Conservation (phyloP, 495 filamentous ascomycete genomes). For the Peziza echinospora region DNA sequence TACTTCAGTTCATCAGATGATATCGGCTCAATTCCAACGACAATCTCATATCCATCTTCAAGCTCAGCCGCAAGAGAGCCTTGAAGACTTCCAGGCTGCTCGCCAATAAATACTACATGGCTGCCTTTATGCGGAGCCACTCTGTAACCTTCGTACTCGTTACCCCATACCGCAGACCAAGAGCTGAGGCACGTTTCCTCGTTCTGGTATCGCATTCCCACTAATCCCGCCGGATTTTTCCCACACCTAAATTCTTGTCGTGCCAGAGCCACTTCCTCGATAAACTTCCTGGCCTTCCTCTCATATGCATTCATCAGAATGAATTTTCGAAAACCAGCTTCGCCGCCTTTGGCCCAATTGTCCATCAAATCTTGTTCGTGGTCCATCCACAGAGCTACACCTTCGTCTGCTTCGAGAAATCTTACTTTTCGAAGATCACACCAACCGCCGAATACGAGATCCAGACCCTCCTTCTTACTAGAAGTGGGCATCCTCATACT, state of each 20-base stretch:
- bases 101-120: constrained; percentile 14
- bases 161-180: constrained; percentile 18
- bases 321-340: constrained; percentile 35
- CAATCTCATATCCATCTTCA: constrained; percentile 46
- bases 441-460: constrained; percentile 54
- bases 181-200: constrained; percentile 8
- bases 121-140: constrained; percentile 8
- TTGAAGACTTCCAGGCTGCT: constrained; percentile 3
- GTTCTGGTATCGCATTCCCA: constrained; percentile 14
- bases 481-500: constrained; percentile 21
- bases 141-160: constrained; percentile 6
- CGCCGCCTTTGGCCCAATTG: constrained; percentile 28
- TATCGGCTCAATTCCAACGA: constrained; percentile 28
- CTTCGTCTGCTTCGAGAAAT: constrained; percentile 57
- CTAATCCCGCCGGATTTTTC: constrained; percentile 35
- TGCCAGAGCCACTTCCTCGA: constrained; percentile 72
- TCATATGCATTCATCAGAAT: constrained; percentile 56
- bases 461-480: constrained; percentile 21
- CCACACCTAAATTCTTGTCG: constrained; percentile 60
- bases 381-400: constrained; percentile 49
- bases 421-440: constrained; percentile 46
- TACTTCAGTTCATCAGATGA: constrained; percentile 10
- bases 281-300: constrained; percentile 49
- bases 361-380: constrained; percentile 36
- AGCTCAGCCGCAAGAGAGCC: constrained; percentile 24